Percentiles rank a stretch among this genome's conserved stretches.
Evolutionary conservation across 1,139 yeast species (phyloP).

Genomic region (Diutina mesorugosa): DNA sequence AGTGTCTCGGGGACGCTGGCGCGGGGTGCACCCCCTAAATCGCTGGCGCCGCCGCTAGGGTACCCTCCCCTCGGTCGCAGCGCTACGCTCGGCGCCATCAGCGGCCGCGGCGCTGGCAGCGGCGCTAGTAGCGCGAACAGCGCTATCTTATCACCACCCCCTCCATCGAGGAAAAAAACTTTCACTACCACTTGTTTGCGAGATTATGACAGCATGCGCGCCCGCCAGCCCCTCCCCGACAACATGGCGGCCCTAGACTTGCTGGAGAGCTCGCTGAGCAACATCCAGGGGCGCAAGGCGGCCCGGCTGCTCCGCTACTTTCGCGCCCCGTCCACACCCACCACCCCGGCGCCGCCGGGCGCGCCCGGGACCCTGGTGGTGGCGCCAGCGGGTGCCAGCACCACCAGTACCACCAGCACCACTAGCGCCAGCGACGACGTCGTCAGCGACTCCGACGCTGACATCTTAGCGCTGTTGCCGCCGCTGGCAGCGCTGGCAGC

Average conservation of each 20-base stretch:
- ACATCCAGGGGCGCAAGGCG: slow-evolving; percentile 29
- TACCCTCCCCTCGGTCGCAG: background rate
- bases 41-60: background rate
- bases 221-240: slow-evolving; percentile 1
- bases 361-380: background rate
- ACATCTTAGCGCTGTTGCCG: slow-evolving; percentile 4
- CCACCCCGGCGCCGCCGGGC: background rate
- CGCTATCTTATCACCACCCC: background rate
- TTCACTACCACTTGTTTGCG: background rate
- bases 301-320: slow-evolving; percentile 37
- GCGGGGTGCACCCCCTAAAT: no score
- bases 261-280: background rate
- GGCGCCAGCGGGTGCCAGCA: background rate
- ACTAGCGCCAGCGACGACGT: background rate
- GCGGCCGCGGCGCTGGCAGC: background rate
- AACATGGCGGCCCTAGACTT: background rate
- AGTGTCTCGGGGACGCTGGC: background rate
- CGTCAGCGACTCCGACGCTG: slow-evolving; percentile 5
- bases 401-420: background rate
- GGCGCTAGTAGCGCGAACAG: background rate
- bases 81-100: background rate
- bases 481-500: slow-evolving; percentile 8
- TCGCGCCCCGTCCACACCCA: slow-evolving; percentile 10
- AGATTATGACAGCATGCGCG: background rate
- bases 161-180: background rate